Percentiles rank a stretch among this genome's conserved stretches.
These are phyloP conservation scores for Teunomyces funiuensis DNA, from an alignment of 805 yeast genomes.

Conservation along the genomic window DNA sequence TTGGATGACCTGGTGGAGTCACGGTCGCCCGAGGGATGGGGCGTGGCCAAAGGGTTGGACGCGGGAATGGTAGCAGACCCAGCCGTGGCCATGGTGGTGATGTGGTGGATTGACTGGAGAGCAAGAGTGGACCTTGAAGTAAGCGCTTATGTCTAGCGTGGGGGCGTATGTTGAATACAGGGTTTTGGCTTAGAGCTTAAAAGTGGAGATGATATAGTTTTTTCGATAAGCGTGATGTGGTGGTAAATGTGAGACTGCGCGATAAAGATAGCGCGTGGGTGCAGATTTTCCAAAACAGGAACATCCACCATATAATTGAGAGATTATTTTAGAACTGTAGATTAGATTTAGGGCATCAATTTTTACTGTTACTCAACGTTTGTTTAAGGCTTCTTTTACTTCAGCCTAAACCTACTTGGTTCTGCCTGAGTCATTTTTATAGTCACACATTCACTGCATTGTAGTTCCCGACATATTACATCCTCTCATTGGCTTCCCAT, in stretches of 20 bases:
- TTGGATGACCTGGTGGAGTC: constrained; percentile 20
- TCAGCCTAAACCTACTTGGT: too few species aligned
- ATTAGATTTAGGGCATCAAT: too few species aligned
- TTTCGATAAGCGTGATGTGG: background rate
- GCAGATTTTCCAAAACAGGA: too few species aligned
- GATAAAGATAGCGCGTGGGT: background rate
- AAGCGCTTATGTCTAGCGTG: background rate
- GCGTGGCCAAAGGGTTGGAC: background rate
- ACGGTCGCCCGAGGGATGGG: background rate
- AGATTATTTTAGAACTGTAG: too few species aligned
- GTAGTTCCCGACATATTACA: too few species aligned
- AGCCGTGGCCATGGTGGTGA: constrained; percentile 1
- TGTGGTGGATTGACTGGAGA: background rate
- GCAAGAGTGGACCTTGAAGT: background rate
- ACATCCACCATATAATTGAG: too few species aligned
- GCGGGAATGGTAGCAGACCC: background rate
- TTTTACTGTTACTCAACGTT: too few species aligned
- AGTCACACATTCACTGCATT: too few species aligned
- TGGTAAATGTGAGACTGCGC: background rate
- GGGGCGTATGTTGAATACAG: constrained; percentile 1
- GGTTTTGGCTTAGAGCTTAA: background rate
- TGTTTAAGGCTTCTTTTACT: too few species aligned
- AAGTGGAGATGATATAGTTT: background rate
- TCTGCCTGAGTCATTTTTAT: too few species aligned
- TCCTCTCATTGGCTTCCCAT: too few species aligned